Evolutionary conservation across 1,284 basidiomycete genomes (phyloP).

Genomic region (Dichomitus squalens): DNA sequence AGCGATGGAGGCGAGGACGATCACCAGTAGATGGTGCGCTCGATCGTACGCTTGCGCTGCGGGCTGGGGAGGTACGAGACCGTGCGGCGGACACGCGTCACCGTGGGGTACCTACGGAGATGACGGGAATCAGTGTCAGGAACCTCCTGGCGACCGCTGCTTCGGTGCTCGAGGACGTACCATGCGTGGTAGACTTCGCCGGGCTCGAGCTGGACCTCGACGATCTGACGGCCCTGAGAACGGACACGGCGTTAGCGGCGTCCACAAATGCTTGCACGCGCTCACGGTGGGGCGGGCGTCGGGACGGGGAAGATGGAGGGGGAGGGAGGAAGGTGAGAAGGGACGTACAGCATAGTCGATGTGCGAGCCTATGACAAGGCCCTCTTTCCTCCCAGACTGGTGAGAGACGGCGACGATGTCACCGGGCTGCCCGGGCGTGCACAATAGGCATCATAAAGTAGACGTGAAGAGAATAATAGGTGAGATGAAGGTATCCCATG

Average conservation of each 20-base stretch:
- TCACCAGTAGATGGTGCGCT: slow-evolving; percentile 75
- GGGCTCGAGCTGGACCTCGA: slow-evolving; percentile 77
- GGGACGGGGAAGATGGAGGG: no score
- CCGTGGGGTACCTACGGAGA: slow-evolving; percentile 59
- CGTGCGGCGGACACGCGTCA: slow-evolving; percentile 73
- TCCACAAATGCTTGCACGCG: background rate
- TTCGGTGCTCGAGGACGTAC: slow-evolving; percentile 37
- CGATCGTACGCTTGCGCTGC: slow-evolving; percentile 52
- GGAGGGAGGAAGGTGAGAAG: background rate
- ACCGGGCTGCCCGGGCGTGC: slow-evolving; percentile 56
- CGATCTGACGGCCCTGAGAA: slow-evolving; percentile 70
- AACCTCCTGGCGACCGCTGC: background rate
- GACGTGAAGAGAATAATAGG: background rate
- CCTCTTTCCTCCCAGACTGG: slow-evolving; percentile 64
- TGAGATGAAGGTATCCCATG: background rate
- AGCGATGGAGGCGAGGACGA: slow-evolving; percentile 1
- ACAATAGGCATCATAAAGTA: background rate
- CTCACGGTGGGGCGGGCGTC: background rate
- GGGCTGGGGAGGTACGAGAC: slow-evolving; percentile 54
- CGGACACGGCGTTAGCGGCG: background rate
- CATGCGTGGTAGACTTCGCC: slow-evolving; percentile 68
- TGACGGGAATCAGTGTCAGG: background rate
- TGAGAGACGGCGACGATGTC: slow-evolving; percentile 78
- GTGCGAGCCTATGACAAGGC: slow-evolving; percentile 75
- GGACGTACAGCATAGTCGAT: slow-evolving; percentile 64